Evolutionary conservation across 352 stramenopile genomes (phyloP).

Genomic region (Globisporangium cystogenes): DNA sequence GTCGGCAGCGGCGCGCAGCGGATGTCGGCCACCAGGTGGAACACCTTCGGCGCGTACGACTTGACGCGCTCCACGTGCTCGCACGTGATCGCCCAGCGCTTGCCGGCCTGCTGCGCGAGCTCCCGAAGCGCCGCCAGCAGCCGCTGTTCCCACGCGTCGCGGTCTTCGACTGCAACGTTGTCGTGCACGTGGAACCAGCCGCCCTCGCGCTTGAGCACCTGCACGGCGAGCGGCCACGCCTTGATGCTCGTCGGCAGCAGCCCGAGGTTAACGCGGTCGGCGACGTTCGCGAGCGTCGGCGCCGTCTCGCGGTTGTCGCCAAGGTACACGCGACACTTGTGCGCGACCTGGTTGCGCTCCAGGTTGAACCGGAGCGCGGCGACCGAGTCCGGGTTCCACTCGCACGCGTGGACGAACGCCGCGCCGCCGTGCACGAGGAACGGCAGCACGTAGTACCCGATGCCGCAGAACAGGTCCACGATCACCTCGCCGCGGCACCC

Average conservation of each 20-base stretch:
- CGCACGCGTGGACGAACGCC: conserved; percentile 89
- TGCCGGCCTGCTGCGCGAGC: conserved; percentile 42
- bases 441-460: conserved; percentile 97
- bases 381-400: conserved; percentile 95
- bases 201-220: conserved; percentile 83
- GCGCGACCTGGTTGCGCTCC: conserved; percentile 84
- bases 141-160: conserved; percentile 67
- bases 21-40: conserved; percentile 88
- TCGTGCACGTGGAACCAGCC: conserved; percentile 96
- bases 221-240: conserved; percentile 90
- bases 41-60: conserved; percentile 88
- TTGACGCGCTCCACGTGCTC: conserved; percentile 90
- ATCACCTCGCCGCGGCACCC: conserved; percentile 86
- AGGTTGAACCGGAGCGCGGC: conserved; percentile 90
- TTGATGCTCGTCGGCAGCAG: conserved; percentile 94
- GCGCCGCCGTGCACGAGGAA: conserved; percentile 91
- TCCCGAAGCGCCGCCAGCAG: conserved; percentile 41
- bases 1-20: conserved; percentile 20
- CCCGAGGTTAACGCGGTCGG: conserved; percentile 93
- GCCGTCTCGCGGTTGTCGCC: conserved; percentile 88
- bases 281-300: conserved; percentile 64
- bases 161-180: conserved; percentile 89
- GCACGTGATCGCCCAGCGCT: conserved; percentile 72
- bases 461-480: conserved; percentile 96
- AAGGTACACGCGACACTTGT: conserved; percentile 70